phyloP scores from a whole-genome alignment of 129 eudicot species.

The Escallonia herrerae region DNA sequence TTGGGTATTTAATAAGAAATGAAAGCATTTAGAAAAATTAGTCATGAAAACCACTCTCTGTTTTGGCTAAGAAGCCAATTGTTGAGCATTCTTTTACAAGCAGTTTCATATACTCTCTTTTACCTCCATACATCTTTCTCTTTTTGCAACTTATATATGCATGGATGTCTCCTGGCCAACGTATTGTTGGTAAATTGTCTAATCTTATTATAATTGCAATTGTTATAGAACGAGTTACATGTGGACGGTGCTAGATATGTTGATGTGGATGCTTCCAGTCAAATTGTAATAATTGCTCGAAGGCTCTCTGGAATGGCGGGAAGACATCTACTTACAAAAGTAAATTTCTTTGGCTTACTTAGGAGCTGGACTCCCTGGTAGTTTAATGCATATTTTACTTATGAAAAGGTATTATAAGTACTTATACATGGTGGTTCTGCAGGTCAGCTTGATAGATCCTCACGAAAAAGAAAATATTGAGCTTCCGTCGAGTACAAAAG shows the following conservation, averaged over 20 bases:
- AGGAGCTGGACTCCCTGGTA: not conserved
- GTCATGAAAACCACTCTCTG: no score
- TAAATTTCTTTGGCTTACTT: conserved; percentile 23
- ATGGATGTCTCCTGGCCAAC: not conserved
- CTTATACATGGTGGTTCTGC: conserved; percentile 20
- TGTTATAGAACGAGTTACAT: conserved; percentile 48
- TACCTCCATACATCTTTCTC: no score
- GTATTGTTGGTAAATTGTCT: not conserved
- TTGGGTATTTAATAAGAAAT: no score
- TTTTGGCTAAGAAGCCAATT: not conserved
- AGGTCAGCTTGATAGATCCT: conserved; percentile 64
- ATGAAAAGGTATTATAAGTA: not conserved
- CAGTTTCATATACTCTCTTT: not conserved
- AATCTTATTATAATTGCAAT: conserved; percentile 14
- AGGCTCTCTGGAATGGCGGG: conserved; percentile 64
- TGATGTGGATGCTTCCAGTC: conserved; percentile 57
- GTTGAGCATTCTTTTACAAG: not conserved
- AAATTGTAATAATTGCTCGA: conserved; percentile 57
- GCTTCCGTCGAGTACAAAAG: conserved; percentile 53
- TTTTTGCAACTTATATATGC: not conserved
- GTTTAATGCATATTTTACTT: not conserved
- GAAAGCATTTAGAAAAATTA: no score
- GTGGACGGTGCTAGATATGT: conserved; percentile 73
- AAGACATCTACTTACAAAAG: conserved; percentile 60
- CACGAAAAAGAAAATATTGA: conserved; percentile 55